phyloP scores from a whole-genome alignment of 75 land plant genomes.

The Picea sitchensis region DNA sequence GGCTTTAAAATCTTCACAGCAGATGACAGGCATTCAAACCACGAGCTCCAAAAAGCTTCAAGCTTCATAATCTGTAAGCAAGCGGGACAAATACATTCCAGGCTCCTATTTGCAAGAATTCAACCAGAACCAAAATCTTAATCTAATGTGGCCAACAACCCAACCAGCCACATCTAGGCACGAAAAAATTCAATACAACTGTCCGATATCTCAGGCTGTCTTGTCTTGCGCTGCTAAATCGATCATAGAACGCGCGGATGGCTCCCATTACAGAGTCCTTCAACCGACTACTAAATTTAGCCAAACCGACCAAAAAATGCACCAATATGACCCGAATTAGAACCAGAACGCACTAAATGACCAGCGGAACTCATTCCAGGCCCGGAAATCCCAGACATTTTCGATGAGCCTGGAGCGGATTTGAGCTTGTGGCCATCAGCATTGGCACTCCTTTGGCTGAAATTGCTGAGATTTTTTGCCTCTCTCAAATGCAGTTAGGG shows the following conservation, averaged over 20 bases:
- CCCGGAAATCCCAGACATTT: neutral
- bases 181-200: neutral
- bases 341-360: neutral
- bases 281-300: conserved; percentile 1
- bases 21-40: neutral
- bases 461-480: neutral
- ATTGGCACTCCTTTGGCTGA: neutral
- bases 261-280: conserved; percentile 4
- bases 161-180: conserved; percentile 1
- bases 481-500: neutral
- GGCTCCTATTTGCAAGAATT: neutral
- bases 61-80: neutral
- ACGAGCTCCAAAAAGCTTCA: neutral
- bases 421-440: neutral
- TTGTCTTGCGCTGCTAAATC: neutral
- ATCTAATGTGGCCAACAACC: neutral
- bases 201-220: neutral
- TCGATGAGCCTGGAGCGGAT: neutral
- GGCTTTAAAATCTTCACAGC: neutral
- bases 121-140: neutral
- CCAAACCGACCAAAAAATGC: neutral
- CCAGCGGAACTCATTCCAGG: neutral
- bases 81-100: neutral
- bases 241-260: neutral
- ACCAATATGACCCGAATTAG: neutral